Percentiles rank a stretch among this genome's conserved stretches.
Evolutionary conservation across 192 early-diverging fungal genomes (phyloP).

Genomic region (Mortierella alpina): DNA sequence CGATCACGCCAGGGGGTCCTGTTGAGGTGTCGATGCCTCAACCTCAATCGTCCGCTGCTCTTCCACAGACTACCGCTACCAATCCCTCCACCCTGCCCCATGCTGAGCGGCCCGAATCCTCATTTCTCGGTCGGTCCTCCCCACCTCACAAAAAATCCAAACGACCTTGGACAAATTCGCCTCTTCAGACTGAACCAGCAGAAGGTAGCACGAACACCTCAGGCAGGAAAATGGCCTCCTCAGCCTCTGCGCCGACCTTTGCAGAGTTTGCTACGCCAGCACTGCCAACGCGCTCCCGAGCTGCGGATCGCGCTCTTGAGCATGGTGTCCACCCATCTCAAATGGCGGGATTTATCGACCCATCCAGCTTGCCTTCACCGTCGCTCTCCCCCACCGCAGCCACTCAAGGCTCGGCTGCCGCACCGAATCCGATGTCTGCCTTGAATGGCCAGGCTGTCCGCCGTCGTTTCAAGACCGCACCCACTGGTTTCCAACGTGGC

Average conservation of each 20-base stretch:
- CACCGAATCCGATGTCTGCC: slow-evolving; percentile 19
- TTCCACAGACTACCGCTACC: neutral
- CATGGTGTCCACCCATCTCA: slow-evolving; percentile 18
- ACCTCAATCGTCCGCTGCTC: slow-evolving; percentile 4
- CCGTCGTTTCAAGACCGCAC: slow-evolving; percentile 37
- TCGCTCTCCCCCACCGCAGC: slow-evolving; percentile 55
- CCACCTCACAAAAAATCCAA: slow-evolving; percentile 53
- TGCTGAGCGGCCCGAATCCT: slow-evolving; percentile 7
- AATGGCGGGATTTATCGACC: slow-evolving; percentile 39
- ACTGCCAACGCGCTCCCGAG: slow-evolving; percentile 14
- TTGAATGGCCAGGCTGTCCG: slow-evolving; percentile 16
- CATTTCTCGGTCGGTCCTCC: slow-evolving; percentile 36
- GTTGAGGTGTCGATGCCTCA: slow-evolving; percentile 37
- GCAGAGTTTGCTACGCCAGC: slow-evolving; percentile 45
- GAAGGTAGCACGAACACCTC: neutral
- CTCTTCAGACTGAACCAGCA: neutral
- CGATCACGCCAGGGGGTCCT: slow-evolving; percentile 47
- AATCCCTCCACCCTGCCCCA: neutral
- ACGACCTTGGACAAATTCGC: slow-evolving; percentile 29
- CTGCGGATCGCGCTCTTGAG: slow-evolving; percentile 17
- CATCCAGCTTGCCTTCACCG: slow-evolving; percentile 64
- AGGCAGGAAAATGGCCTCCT: slow-evolving; percentile 20
- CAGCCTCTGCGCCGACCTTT: slow-evolving; percentile 45
- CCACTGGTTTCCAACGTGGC: slow-evolving; percentile 26
- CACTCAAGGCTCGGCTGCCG: slow-evolving; percentile 5